Percentiles rank a stretch among this genome's conserved stretches.
These are phyloP conservation scores for Acacia concinna DNA, from an alignment of 331 rosid species.

Conservation along the genomic window DNA sequence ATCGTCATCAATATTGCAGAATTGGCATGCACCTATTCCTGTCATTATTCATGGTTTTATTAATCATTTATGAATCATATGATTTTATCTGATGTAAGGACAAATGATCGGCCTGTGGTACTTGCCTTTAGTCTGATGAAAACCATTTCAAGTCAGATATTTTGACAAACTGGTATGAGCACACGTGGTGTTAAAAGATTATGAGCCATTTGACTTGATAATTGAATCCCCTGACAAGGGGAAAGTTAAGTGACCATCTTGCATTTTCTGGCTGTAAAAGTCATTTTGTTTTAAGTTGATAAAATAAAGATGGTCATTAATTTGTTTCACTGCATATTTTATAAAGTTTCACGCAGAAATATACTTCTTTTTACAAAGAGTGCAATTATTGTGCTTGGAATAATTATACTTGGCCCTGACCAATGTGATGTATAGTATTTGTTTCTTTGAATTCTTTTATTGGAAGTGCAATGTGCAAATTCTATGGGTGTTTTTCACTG, in stretches of 20 bases:
- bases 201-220: background rate
- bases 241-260: background rate
- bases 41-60: slow-evolving; percentile 17
- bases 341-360: background rate
- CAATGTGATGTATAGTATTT: background rate
- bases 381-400: background rate
- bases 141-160: slow-evolving; percentile 1
- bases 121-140: slow-evolving; percentile 1
- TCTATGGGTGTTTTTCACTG: background rate
- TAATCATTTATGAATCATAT: slow-evolving; percentile 12
- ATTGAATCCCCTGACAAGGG: background rate
- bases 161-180: slow-evolving; percentile 16
- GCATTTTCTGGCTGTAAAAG: background rate
- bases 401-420: background rate
- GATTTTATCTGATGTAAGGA: slow-evolving; percentile 23
- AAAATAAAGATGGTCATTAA: background rate
- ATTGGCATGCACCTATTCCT: background rate
- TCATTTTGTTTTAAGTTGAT: background rate
- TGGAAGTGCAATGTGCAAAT: background rate
- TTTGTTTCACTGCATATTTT: slow-evolving; percentile 10
- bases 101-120: slow-evolving; percentile 15
- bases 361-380: background rate
- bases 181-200: background rate
- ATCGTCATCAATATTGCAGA: background rate
- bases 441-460: slow-evolving; percentile 9